These are phyloP conservation scores for Saturnispora gosingensis DNA, from an alignment of 805 yeast species.

Conservation along the genomic window DNA sequence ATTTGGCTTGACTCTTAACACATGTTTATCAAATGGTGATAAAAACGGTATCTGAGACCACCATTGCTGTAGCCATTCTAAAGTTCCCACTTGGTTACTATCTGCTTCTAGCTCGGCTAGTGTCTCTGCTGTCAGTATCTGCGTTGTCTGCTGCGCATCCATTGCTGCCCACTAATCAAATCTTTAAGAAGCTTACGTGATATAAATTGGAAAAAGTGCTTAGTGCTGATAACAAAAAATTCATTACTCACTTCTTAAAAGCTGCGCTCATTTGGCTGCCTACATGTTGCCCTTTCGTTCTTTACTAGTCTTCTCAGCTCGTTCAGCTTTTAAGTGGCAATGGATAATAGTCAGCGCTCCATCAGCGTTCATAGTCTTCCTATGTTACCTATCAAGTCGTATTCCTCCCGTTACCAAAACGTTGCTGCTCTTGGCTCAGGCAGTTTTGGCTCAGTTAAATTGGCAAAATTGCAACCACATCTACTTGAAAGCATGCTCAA, in stretches of 20 bases:
- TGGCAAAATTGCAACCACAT: conserved; percentile 42
- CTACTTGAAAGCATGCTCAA: conserved; percentile 10
- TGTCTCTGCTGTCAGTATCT: neutral
- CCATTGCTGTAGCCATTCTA: neutral
- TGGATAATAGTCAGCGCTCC: neutral
- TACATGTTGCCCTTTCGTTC: neutral
- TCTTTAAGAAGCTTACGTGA: neutral
- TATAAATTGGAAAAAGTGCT: neutral
- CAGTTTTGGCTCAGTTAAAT: conserved; percentile 61
- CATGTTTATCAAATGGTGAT: conserved; percentile 32
- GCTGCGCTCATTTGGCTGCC: conserved; percentile 1
- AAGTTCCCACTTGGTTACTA: conserved; percentile 6
- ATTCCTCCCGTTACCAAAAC: conserved; percentile 36
- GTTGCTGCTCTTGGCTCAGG: conserved; percentile 60
- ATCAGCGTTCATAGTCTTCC: neutral
- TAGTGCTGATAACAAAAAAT: neutral
- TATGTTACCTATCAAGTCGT: conserved; percentile 32
- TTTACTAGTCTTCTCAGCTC: neutral
- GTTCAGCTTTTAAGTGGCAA: neutral
- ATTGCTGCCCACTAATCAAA: neutral
- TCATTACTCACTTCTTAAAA: neutral
- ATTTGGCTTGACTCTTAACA: conserved; percentile 38
- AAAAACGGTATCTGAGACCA: neutral
- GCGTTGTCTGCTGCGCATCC: neutral
- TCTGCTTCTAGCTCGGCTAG: conserved; percentile 5